Conservation (phyloP, 2,329 filamentous ascomycete species). For the Microdochium paspali region DNA sequence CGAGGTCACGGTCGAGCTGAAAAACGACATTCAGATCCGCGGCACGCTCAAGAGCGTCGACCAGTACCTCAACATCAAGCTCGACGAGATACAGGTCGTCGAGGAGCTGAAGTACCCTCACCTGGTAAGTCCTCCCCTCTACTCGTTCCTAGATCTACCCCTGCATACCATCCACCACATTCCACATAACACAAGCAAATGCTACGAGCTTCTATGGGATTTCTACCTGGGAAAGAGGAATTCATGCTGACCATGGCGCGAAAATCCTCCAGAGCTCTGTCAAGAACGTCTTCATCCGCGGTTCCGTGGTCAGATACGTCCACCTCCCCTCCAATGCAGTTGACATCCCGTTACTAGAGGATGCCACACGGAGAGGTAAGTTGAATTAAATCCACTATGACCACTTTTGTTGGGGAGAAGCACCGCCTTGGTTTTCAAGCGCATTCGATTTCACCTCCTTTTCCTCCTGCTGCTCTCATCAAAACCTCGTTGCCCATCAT, state of each 20-base stretch:
- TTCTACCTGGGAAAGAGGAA: not conserved
- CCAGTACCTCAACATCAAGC: constrained; percentile 98
- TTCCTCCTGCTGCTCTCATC: no score
- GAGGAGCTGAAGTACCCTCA: constrained; percentile 95
- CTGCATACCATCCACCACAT: no score
- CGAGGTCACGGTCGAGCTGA: constrained; percentile 95
- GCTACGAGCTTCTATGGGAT: no score
- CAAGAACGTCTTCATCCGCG: constrained; percentile 93
- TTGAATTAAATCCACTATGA: no score
- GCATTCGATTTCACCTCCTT: no score
- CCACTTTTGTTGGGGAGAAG: no score
- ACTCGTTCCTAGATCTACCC: no score
- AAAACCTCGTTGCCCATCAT: no score
- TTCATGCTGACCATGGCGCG: no score
- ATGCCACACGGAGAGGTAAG: constrained; percentile 79
- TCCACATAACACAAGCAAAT: no score
- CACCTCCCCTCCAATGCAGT: constrained; percentile 76
- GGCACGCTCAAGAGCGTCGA: constrained; percentile 95
- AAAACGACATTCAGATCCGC: constrained; percentile 97
- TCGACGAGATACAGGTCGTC: constrained; percentile 87
- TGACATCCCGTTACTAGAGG: constrained; percentile 78
- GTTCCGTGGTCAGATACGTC: constrained; percentile 87
- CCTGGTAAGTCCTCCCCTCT: constrained; percentile 51
- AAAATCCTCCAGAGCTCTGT: constrained; percentile 69
- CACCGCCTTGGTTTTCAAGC: no score